Evolutionary conservation across 202 grass and related monocot genomes (phyloP).

Genomic region (Tripidium arundinaceum): DNA sequence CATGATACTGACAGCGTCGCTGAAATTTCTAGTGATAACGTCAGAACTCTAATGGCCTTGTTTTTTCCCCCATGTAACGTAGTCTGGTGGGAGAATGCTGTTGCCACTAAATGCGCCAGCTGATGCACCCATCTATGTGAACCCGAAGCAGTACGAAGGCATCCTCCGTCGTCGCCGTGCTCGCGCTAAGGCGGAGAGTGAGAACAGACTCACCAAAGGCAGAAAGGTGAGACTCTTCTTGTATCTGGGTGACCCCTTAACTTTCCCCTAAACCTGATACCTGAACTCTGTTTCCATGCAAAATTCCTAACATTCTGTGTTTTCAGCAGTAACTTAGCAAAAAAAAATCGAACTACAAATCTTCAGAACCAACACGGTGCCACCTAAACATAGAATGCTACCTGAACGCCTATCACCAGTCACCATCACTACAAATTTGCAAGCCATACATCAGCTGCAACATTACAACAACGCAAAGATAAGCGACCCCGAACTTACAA

Average conservation of each 20-base stretch:
- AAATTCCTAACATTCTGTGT: too few species aligned
- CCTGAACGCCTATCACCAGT: too few species aligned
- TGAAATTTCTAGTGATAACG: not conserved
- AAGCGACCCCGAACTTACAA: not conserved
- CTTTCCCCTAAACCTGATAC: not conserved
- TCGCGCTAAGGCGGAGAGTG: constrained; percentile 69
- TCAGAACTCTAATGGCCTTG: not conserved
- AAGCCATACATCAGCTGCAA: not conserved
- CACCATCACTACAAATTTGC: not conserved
- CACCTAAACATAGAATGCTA: too few species aligned
- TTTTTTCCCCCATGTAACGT: not conserved
- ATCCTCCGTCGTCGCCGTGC: constrained; percentile 90
- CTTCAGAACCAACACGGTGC: too few species aligned
- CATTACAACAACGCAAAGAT: not conserved
- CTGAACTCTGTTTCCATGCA: too few species aligned
- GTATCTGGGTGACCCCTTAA: not conserved
- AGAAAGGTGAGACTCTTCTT: constrained; percentile 58
- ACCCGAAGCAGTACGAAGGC: constrained; percentile 89
- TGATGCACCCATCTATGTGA: constrained; percentile 77
- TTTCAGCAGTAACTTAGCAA: not conserved
- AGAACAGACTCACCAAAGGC: constrained; percentile 48
- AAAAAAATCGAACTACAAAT: too few species aligned
- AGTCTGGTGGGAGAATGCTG: constrained; percentile 67
- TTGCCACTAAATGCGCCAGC: constrained; percentile 58
- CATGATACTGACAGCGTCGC: not conserved